Conservation (phyloP, 768 basidiomycete species). For the Mycena maculata region DNA sequence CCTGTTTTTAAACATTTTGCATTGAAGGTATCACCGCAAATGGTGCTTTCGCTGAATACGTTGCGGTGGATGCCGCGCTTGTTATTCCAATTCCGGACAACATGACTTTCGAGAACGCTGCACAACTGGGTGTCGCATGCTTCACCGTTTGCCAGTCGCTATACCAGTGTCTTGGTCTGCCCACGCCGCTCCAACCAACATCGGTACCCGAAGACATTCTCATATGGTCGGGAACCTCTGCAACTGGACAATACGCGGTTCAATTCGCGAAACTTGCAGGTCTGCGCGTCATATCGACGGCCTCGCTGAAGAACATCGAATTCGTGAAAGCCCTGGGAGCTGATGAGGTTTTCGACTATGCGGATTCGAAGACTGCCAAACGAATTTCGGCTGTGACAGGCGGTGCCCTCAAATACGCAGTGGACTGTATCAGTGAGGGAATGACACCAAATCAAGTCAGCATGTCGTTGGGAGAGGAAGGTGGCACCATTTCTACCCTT, state of each 20-base stretch:
- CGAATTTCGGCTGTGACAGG: slow-evolving; percentile 42
- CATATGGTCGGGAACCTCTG: slow-evolving; percentile 29
- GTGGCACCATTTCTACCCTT: slow-evolving; percentile 40
- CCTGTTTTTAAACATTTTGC: too few relatives aligned
- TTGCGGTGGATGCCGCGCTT: slow-evolving; percentile 28
- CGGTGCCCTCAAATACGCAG: slow-evolving; percentile 37
- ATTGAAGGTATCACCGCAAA: too few relatives aligned
- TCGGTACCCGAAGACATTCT: slow-evolving; percentile 32
- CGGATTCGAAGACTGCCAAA: slow-evolving; percentile 41
- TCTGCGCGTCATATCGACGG: slow-evolving; percentile 57
- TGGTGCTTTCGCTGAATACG: slow-evolving; percentile 38
- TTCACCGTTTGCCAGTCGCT: slow-evolving; percentile 24
- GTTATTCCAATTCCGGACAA: slow-evolving; percentile 38
- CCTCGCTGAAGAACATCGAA: slow-evolving; percentile 52
- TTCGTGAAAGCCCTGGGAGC: slow-evolving; percentile 56
- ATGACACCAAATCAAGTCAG: slow-evolving; percentile 40
- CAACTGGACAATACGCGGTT: slow-evolving; percentile 51
- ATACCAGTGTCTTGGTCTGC: slow-evolving; percentile 36
- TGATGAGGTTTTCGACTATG: slow-evolving; percentile 53
- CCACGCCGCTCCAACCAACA: slow-evolving; percentile 34
- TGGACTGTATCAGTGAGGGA: slow-evolving; percentile 45
- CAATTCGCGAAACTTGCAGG: slow-evolving; percentile 56
- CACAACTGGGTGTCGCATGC: slow-evolving; percentile 36
- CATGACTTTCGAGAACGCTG: slow-evolving; percentile 37
- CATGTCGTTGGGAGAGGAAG: slow-evolving; percentile 35